Base-by-base conservation (phyloP, 2,329 filamentous ascomycete species). In the Nothophaeocryptopus gaeumannii region DNA sequence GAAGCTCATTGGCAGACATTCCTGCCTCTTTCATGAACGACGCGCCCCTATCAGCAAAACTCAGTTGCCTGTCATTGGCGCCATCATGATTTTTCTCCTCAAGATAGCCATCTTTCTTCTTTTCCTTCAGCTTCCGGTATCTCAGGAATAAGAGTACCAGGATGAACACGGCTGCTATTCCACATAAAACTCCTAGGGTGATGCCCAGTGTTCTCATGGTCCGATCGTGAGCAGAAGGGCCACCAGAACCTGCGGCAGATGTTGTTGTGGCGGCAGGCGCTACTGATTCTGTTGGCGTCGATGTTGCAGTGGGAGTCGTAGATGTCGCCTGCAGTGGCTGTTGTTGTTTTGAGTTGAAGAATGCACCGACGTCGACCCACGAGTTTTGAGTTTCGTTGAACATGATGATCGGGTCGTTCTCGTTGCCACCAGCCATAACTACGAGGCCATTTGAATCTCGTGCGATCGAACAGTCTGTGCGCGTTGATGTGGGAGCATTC, bases 171-270 rank as follows among this genome's bases (percentile, higher is more conserved):
- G 83, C 71, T 14, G 86, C 83, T 45, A 89, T 74, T 13, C 87
- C 89, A 45, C 88, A 80, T 15, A 96, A 83, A n/a, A 85, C 83
- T 10, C 91, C 90, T 1, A 97, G 77, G 0, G 88, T 88, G 43
- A 88, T 88, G 31, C 88, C 91, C 1, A 96, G 78, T 26, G 96
- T 85, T 7, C 82, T 72, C 46, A 77, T 58, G 64, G 70, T 82
- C 58, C 55, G 58, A 14, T 69, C 78, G 74, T 65, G 62, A 56
- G 77, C 70, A 66, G 67, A 53, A 56, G 61, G 40, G 49, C 59
- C 36, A 49, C 60, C 39, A 54, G 56, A 45, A 45, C 58, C 47
- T 59, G 59, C 35, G 64, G 66, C 67, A 34, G 71, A 68, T 16
- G 66, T 63, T 20, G 67, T 54, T 34, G 67, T 60, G 11, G 69